These are phyloP conservation scores for Puccinia polysora DNA, from an alignment of 1,284 basidiomycete genomes.

Conservation along the genomic window DNA sequence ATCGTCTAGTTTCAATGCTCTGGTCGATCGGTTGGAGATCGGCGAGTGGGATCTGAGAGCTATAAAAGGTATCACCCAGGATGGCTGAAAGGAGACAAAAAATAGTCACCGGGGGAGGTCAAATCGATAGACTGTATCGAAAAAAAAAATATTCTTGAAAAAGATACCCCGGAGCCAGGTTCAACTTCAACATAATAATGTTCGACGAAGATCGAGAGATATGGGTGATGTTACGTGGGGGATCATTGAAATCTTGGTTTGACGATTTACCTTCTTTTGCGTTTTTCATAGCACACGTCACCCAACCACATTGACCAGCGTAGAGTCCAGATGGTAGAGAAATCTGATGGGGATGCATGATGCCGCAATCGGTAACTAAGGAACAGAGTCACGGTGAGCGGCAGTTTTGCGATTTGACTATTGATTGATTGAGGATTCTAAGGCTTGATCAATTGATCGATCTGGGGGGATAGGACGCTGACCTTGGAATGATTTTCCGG, in stretches of 20 bases:
- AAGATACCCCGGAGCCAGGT: too few species aligned
- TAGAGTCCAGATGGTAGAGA: slow-evolving; percentile 31
- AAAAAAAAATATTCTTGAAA: too few species aligned
- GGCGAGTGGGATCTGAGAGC: slow-evolving; percentile 59
- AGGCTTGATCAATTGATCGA: not conserved
- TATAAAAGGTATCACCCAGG: slow-evolving; percentile 88
- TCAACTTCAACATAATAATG: not conserved
- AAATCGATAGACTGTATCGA: not conserved
- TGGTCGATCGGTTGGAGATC: slow-evolving; percentile 73
- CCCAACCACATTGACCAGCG: slow-evolving; percentile 41
- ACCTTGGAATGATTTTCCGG: slow-evolving; percentile 40
- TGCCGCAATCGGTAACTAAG: slow-evolving; percentile 35
- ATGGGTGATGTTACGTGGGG: not conserved
- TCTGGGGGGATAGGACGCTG: not conserved
- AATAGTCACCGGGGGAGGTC: slow-evolving; percentile 26
- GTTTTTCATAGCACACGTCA: slow-evolving; percentile 93
- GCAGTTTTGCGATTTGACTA: not conserved
- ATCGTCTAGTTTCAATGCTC: slow-evolving; percentile 84
- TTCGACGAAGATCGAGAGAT: not conserved
- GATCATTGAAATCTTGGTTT: too few species aligned
- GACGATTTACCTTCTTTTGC: slow-evolving; percentile 80
- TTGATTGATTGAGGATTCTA: too few species aligned
- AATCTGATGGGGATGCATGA: slow-evolving; percentile 41
- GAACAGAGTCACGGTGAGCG: not conserved
- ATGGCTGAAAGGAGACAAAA: slow-evolving; percentile 60